Evolutionary conservation across 495 filamentous ascomycete species (phyloP).

Genomic region (Immersiella caudata): DNA sequence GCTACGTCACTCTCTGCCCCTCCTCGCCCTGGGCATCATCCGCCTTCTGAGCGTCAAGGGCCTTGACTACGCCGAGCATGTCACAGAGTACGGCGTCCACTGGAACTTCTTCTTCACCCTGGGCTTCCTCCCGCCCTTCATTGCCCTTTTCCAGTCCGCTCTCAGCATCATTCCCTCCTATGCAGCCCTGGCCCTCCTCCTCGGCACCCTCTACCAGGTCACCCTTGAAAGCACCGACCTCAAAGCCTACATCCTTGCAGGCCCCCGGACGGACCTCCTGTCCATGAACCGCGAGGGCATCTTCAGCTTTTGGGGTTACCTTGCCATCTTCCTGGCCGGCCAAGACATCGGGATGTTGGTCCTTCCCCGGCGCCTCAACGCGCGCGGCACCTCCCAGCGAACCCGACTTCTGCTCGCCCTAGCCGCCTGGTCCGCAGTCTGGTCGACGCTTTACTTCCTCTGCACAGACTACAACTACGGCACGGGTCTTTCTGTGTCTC

Average conservation of each 20-base stretch:
- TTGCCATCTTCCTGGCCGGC: slow-evolving; percentile 92
- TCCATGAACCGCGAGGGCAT: slow-evolving; percentile 92
- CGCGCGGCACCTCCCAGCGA: slow-evolving; percentile 42
- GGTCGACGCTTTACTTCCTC: slow-evolving; percentile 67
- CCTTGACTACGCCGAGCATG: slow-evolving; percentile 94
- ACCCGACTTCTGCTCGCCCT: slow-evolving; percentile 63
- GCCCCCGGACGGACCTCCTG: slow-evolving; percentile 72
- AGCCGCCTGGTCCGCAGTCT: slow-evolving; percentile 61
- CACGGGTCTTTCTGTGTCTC: slow-evolving; percentile 73
- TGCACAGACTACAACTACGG: slow-evolving; percentile 70
- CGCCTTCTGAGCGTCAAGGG: slow-evolving; percentile 89
- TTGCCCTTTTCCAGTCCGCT: slow-evolving; percentile 78
- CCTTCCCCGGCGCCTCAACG: slow-evolving; percentile 62
- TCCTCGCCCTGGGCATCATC: slow-evolving; percentile 78
- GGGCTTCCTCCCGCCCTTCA: slow-evolving; percentile 83
- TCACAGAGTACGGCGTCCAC: slow-evolving; percentile 96
- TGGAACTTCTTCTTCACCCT: slow-evolving; percentile 99
- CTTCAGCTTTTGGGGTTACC: slow-evolving; percentile 89
- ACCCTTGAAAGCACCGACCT: slow-evolving; percentile 75
- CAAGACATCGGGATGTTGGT: slow-evolving; percentile 79
- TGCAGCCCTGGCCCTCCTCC: slow-evolving; percentile 66
- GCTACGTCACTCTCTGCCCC: slow-evolving; percentile 76
- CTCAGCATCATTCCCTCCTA: slow-evolving; percentile 68
- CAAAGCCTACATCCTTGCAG: slow-evolving; percentile 82
- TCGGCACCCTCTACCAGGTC: slow-evolving; percentile 70